These are phyloP conservation scores for Colletotrichum simmondsii DNA, from an alignment of 2,329 filamentous ascomycete genomes.

Conservation along the genomic window DNA sequence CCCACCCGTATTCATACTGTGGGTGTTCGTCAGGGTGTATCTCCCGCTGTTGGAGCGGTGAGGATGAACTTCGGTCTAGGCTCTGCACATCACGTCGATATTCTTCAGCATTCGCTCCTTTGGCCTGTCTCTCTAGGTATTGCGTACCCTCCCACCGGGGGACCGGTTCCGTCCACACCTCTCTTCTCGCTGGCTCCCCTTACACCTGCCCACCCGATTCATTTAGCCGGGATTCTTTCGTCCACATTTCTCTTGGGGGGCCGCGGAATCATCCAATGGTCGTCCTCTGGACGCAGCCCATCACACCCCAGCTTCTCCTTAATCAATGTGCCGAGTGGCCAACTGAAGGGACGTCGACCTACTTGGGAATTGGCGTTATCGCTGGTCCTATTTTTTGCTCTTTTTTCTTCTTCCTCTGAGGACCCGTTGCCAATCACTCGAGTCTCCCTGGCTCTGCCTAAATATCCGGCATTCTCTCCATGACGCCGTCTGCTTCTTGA, in stretches of 20 bases:
- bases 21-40: conserved; percentile 9
- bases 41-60: conserved; percentile 21
- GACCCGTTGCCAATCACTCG: conserved; percentile 32
- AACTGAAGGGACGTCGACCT: conserved; percentile 21
- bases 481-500: conserved; percentile 13
- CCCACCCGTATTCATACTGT: not conserved
- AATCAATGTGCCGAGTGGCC: conserved; percentile 36
- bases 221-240: conserved; percentile 31
- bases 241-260: conserved; percentile 25
- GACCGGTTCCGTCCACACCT: conserved; percentile 31
- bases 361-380: conserved; percentile 27
- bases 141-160: conserved; percentile 12
- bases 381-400: conserved; percentile 15
- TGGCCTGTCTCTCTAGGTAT: not conserved
- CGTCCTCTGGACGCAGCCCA: conserved; percentile 25
- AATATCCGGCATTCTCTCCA: conserved; percentile 33
- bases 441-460: conserved; percentile 31
- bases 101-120: conserved; percentile 25
- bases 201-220: conserved; percentile 26
- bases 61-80: conserved; percentile 25
- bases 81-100: conserved; percentile 20
- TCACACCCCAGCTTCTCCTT: conserved; percentile 37
- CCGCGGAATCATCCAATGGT: conserved; percentile 29
- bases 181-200: conserved; percentile 8
- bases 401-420: conserved; percentile 8